Base-by-base conservation (phyloP, 2,329 filamentous ascomycete species). In the Cladosporium sphaerospermum region DNA sequence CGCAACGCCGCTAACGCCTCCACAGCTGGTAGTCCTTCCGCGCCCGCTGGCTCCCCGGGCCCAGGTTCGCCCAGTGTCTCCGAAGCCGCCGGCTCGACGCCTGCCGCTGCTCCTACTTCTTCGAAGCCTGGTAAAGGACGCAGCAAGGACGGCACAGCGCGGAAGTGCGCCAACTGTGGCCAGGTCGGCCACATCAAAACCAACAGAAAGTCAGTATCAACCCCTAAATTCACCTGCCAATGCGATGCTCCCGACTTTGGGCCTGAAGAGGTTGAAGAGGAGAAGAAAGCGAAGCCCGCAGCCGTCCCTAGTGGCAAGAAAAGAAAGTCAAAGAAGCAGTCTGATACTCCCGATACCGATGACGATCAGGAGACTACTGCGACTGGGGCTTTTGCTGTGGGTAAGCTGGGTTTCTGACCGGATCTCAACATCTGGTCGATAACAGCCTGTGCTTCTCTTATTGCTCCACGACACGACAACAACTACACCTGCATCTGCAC, bases 151-250 rank as follows among this genome's bases (percentile, higher is more conserved):
- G 77, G 75, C 42, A 85, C 82, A 9, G 78, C 79, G 53, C 81
- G 95, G 64, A 97, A 97, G 75, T 99, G 93, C 73, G 93, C 93
- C 61, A 97, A 96, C 71, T 99, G 93, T 73, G 93, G 93, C 47
- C 88, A 93, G 70, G 87, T 95, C 52, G 93, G 93, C 32, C 93
- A 99, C 67, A 99, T 99, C 77, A 96, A 96, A 73, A 97, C 92
- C 45, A 97, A 97, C 77, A 95, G 96, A 76, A 97, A 96, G 89
- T 93, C 81, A 73, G 78, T 71, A 62, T 59, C 58, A 45, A 32
- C 14, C 28, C 45, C 59, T 10, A 41, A 53, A 36, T 67, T 59
- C 31, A 51, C 61, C 59, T 63, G 62, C 34, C 43, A 34, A 9
- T 53, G 51, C 18, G 36, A 42, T 7, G 45, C 13, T 7, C 51